These are phyloP conservation scores for Metschnikowia corniflorae DNA, from an alignment of 805 yeast species.

Conservation along the genomic window DNA sequence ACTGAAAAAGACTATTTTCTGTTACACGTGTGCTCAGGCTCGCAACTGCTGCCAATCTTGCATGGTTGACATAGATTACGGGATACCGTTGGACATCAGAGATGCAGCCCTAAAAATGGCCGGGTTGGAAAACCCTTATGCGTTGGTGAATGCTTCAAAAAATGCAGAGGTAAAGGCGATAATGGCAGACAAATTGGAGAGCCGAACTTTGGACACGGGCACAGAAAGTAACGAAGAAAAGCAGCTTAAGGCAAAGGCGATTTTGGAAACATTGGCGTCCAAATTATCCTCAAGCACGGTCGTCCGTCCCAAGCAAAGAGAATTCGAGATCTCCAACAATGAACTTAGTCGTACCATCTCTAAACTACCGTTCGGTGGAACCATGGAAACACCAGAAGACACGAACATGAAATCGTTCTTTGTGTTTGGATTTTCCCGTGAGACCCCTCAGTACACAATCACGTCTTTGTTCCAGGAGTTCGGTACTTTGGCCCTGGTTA, in stretches of 20 bases:
- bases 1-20: conserved; percentile 63
- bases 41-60: conserved; percentile 88
- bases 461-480: conserved; percentile 44
- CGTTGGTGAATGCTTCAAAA: conserved; percentile 24
- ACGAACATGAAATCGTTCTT: conserved; percentile 55
- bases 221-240: conserved; percentile 12
- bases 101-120: conserved; percentile 80
- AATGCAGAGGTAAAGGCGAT: conserved; percentile 38
- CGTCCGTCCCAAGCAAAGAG: conserved; percentile 17
- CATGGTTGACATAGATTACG: conserved; percentile 74
- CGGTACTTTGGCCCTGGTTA: conserved; percentile 48
- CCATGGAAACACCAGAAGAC: conserved; percentile 38
- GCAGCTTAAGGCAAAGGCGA: conserved; percentile 40
- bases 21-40: conserved; percentile 74
- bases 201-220: conserved; percentile 37
- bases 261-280: conserved; percentile 49
- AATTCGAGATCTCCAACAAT: conserved; percentile 41
- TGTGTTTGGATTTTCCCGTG: conserved; percentile 68
- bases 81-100: conserved; percentile 73
- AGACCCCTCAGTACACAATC: conserved; percentile 61
- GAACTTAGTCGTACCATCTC: conserved; percentile 40
- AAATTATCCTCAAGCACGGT: conserved; percentile 18
- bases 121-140: conserved; percentile 28
- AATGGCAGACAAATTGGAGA: conserved; percentile 48
- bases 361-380: conserved; percentile 67